Conservation (phyloP, 179 eudicot genomes). For the Actinidia chinensis region DNA sequence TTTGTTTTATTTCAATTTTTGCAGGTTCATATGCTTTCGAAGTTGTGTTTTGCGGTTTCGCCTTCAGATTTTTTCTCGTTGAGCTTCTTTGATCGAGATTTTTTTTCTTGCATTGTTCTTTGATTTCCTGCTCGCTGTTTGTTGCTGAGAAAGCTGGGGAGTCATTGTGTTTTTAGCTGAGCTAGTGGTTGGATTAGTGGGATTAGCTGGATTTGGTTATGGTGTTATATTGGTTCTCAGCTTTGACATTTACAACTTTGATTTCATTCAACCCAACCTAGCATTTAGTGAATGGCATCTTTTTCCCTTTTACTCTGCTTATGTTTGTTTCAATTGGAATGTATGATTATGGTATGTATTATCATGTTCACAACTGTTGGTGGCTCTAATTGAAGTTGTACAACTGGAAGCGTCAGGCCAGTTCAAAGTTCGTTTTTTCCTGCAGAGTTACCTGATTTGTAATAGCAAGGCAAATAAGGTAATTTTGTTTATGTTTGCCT, state of each 20-base stretch:
- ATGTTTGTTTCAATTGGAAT: not conserved
- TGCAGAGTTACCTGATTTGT: not conserved
- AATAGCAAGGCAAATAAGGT: not conserved
- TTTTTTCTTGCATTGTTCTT: not conserved
- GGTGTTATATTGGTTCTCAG: not conserved
- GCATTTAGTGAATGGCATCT: not conserved
- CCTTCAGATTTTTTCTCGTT: not conserved
- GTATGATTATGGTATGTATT: not conserved
- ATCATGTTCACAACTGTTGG: not conserved
- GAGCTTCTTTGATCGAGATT: slow-evolving; percentile 5
- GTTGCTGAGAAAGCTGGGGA: slow-evolving; percentile 8
- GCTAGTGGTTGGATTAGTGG: not conserved
- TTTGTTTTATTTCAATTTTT: slow-evolving; percentile 8
- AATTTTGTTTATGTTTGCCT: no score
- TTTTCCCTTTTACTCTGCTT: not conserved
- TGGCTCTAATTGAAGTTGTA: not conserved
- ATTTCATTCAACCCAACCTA: not conserved
- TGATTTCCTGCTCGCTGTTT: not conserved
- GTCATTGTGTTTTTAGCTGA: not conserved
- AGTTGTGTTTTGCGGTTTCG: not conserved
- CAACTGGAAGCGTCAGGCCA: not conserved
- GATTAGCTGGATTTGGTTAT: not conserved
- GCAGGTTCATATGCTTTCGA: not conserved
- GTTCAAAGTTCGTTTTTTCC: not conserved
- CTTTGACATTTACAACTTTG: not conserved